phyloP scores from a whole-genome alignment of 2,329 filamentous ascomycete species.

The Neofusicoccum sp. region DNA sequence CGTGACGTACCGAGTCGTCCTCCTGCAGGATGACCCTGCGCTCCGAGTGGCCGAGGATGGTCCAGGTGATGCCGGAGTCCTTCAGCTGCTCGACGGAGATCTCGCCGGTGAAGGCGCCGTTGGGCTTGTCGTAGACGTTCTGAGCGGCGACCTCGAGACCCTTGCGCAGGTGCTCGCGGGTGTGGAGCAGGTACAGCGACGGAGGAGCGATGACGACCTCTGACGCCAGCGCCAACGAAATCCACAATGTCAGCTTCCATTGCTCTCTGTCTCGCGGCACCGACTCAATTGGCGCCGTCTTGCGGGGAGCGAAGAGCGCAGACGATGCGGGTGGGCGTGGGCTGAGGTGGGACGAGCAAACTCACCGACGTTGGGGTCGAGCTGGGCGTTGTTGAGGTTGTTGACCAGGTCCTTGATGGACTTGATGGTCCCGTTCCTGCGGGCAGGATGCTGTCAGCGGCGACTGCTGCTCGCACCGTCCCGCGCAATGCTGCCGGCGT shows the following conservation, averaged over 20 bases:
- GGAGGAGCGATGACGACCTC: conserved; percentile 96
- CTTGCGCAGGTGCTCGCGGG: conserved; percentile 72
- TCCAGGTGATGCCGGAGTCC: conserved; percentile 85
- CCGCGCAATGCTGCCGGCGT: not conserved
- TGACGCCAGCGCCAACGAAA: conserved; percentile 37
- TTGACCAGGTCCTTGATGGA: conserved; percentile 88
- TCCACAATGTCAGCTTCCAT: not conserved
- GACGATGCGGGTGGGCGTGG: not conserved
- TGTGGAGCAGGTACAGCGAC: conserved; percentile 82
- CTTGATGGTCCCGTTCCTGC: conserved; percentile 88
- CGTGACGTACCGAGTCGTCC: conserved; percentile 60
- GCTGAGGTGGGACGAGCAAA: conserved; percentile 24
- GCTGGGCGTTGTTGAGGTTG: conserved; percentile 80
- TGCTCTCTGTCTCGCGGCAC: too few relatives aligned
- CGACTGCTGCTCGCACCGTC: conserved; percentile 6
- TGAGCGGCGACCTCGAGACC: conserved; percentile 86
- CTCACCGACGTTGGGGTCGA: conserved; percentile 73
- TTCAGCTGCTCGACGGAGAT: conserved; percentile 89
- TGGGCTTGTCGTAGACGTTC: conserved; percentile 96
- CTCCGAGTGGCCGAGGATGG: conserved; percentile 92
- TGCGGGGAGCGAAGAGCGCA: conserved; percentile 17
- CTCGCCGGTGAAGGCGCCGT: conserved; percentile 96
- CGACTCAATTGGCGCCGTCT: not conserved
- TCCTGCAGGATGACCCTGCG: conserved; percentile 87
- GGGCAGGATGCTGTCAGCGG: conserved; percentile 7